Evolutionary conservation across 129 eudicot species (phyloP), one percentile per base, ranked within the genome.

Genomic region (Flaveria trinervia): DNA sequence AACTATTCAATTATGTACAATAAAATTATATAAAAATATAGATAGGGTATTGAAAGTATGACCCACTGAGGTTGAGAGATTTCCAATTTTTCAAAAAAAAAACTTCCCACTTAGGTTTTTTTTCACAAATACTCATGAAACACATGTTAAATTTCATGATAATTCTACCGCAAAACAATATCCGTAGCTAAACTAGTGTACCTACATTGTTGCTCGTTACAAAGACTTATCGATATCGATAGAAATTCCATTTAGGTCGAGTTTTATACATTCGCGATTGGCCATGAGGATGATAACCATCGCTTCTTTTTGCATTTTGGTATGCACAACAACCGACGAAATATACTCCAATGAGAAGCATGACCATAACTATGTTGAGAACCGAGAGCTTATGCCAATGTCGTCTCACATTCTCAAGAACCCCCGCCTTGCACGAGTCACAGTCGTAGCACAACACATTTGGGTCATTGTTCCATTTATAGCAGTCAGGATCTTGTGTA

Each of bases 371-470:
- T 22, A 94, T 88, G 76, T 85, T 83, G 50, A 94, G 92, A 18
- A 94, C 87, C 30, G 93, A 85, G 64, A 91, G 86, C 68, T 85
- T 91, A 43, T 84, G 89, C 99, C 99, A 94, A 74, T 87, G 84
- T 23, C 82, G 72, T 46, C 90, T 68, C 73, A 91, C 85, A 44
- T 77, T 77, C 82, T 89, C 99, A 9, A 94, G 82, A 51, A 94
- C 96, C 8, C 97, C 99, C 0, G 97, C 99, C 75, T 89, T 94
- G 90, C 99, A 94, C 17, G 98, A 91, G 69, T 87, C 92, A 22
- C 98, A 94, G 17, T 80, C 89, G 68, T 94, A 94, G 88, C 98
- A 94, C 50, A 94, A 83, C 71, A 81, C 8, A 16, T 62, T 77
- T 17, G 87, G 90, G 26, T 82, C 89, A 71, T 94, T 94, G 87